A percentile compares a stretch with the other conserved stretches of the same genome.
Evolutionary conservation across 805 yeast species (phyloP).

Genomic region (Pichia insulana): DNA sequence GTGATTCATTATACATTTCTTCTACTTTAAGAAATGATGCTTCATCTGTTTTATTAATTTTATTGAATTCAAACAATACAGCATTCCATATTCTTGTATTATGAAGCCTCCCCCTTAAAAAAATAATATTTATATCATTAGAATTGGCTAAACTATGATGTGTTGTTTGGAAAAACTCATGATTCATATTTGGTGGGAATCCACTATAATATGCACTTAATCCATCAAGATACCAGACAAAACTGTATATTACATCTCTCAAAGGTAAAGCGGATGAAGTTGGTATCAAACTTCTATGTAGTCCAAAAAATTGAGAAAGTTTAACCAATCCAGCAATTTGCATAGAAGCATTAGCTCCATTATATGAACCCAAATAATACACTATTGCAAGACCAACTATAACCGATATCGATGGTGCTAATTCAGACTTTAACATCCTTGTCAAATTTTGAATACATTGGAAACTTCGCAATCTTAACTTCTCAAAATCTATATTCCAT

Average conservation of each 20-base stretch:
- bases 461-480: conserved; percentile 12
- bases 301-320: conserved; percentile 14
- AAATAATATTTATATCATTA: conserved; percentile 10
- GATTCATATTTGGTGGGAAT: conserved; percentile 15
- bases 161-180: conserved; percentile 13
- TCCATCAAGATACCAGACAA: conserved; percentile 17
- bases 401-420: conserved; percentile 17
- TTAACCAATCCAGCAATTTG: conserved; percentile 14
- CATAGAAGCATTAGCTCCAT: conserved; percentile 13
- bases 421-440: conserved; percentile 11
- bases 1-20: conserved; percentile 5
- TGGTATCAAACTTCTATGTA: conserved; percentile 14
- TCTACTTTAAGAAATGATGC: conserved; percentile 8
- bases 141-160: conserved; percentile 11
- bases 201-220: conserved; percentile 18
- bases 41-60: conserved; percentile 9
- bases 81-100: conserved; percentile 14
- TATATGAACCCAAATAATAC: conserved; percentile 17
- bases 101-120: conserved; percentile 13
- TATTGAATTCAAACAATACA: conserved; percentile 15
- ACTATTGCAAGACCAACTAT: conserved; percentile 14
- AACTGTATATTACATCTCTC: conserved; percentile 16
- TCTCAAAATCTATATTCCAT: conserved; percentile 4
- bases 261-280: conserved; percentile 9
- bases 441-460: conserved; percentile 16